Conservation (phyloP, 2,329 filamentous ascomycete species). For the Botrytis elliptica region DNA sequence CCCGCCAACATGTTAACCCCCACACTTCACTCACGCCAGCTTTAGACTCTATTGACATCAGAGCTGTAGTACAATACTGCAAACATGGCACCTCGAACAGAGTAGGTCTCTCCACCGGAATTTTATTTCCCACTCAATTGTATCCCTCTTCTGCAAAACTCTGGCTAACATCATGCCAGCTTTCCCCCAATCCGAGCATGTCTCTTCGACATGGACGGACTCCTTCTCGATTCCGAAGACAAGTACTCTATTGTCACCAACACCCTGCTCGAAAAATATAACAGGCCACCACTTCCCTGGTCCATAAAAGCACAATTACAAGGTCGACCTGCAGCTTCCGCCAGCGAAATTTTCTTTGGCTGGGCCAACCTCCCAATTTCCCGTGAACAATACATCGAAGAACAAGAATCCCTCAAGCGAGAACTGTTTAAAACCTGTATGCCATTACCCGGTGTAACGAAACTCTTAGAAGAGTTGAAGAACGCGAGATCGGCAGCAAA, state of each 20-base stretch:
- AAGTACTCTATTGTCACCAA: slow-evolving; percentile 86
- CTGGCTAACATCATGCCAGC: slow-evolving; percentile 38
- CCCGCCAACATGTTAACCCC: slow-evolving; percentile 18
- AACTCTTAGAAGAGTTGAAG: slow-evolving; percentile 61
- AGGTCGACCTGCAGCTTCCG: slow-evolving; percentile 39
- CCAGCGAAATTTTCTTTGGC: slow-evolving; percentile 63
- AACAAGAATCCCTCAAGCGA: slow-evolving; percentile 63
- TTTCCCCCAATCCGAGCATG: slow-evolving; percentile 83
- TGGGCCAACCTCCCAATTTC: slow-evolving; percentile 86
- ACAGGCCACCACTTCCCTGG: slow-evolving; percentile 79
- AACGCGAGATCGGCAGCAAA: slow-evolving; percentile 27
- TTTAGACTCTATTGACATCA: neutral
- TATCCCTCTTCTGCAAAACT: neutral
- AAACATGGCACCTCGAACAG: slow-evolving; percentile 27
- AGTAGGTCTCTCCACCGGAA: slow-evolving; percentile 24
- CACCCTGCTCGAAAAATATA: slow-evolving; percentile 72
- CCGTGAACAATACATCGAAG: slow-evolving; percentile 61
- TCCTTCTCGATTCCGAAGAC: slow-evolving; percentile 92
- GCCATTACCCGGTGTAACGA: slow-evolving; percentile 74
- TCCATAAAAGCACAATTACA: slow-evolving; percentile 81
- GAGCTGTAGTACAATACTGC: neutral
- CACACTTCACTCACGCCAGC: slow-evolving; percentile 15
- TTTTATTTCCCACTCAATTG: neutral
- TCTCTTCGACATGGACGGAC: slow-evolving; percentile 98
- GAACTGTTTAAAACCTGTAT: slow-evolving; percentile 71